Base-by-base conservation (phyloP, 23 red algal species). In the Chondrus crispus region DNA sequence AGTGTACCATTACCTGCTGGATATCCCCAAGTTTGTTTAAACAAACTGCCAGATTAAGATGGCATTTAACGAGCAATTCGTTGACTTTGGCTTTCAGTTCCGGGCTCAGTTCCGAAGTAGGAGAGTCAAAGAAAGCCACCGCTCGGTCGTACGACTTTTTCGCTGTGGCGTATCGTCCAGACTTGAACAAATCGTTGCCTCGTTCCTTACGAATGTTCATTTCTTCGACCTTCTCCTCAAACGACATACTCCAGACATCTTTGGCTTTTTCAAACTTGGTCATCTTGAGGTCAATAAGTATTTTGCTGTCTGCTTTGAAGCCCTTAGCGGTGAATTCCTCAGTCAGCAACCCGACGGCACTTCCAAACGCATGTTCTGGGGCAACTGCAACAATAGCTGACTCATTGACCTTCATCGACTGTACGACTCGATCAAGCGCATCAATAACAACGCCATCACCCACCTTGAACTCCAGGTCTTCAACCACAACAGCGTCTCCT, bases 351-450 rank as follows among this genome's bases (percentile, higher is more conserved):
- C 68, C 69, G 12, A 84, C 72, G 42, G 84, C 81, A 41, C 58
- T 81, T 35, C 94, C 40, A 57, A 79, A 91, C 3, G 80, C 93
- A 42, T 92, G 80, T 51, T 73, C 46, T 4, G 94, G 83, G 11
- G 70, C 46, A 69, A 95, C 89, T 22, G 74, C 88, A 29, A 98
- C 88, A 73, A 91, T 2, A 2, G 96, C 96, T 22, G 62, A 53
- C 76, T 95, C 96, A 12, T 93, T 87, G 52, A 80, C 74, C 71
- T 98, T 98, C 96, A 98, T 98, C 2, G 68, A 84, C 76, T 90
- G 62, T 4, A 98, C 81, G 11, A 93, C 95, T 30, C 93, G 74
- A 66, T 98, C 95, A n/a, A 98, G 55, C 24, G 92, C 95, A 41
- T 82, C 81, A 57, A 90, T 72, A 19, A 95, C 85, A 2, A 78